These are phyloP conservation scores for Pseudogymnoascus sp. DNA, from an alignment of 2,329 filamentous ascomycete species.

Conservation along the genomic window DNA sequence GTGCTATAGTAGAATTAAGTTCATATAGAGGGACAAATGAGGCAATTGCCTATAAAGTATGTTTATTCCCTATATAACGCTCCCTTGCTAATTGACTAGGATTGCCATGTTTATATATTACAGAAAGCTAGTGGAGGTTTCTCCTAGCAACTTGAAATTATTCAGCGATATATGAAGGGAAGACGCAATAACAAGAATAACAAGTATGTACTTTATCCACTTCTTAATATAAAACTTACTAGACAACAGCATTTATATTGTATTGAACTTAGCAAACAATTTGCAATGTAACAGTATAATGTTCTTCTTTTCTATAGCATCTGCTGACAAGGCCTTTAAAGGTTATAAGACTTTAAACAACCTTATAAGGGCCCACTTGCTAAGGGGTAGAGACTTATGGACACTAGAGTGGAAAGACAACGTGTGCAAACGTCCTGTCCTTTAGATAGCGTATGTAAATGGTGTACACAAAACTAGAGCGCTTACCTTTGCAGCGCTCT, in stretches of 20 bases:
- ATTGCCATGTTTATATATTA: not conserved
- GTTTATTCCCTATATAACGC: not conserved
- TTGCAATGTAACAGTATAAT: not conserved
- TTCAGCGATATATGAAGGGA: not conserved
- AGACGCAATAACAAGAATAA: conserved; percentile 1
- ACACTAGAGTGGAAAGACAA: too few relatives aligned
- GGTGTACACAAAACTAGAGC: too few relatives aligned
- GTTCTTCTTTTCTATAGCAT: conserved; percentile 7
- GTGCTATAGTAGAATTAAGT: conserved; percentile 3
- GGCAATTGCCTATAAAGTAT: conserved; percentile 5
- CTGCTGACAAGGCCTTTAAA: conserved; percentile 4
- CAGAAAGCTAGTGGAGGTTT: not conserved
- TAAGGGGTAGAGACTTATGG: too few relatives aligned
- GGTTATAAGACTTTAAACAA: not conserved
- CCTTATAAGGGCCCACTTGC: not conserved
- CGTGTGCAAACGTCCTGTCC: too few relatives aligned
- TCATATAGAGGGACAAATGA: conserved; percentile 5
- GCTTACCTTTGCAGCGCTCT: too few relatives aligned
- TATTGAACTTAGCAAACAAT: not conserved
- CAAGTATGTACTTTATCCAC: not conserved
- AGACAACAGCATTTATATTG: not conserved
- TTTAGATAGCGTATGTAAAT: too few relatives aligned
- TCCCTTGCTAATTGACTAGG: not conserved
- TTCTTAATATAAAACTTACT: not conserved
- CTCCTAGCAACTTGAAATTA: not conserved